Conservation (phyloP, 108 stramenopile genomes). For the Schizochytrium sp. region DNA sequence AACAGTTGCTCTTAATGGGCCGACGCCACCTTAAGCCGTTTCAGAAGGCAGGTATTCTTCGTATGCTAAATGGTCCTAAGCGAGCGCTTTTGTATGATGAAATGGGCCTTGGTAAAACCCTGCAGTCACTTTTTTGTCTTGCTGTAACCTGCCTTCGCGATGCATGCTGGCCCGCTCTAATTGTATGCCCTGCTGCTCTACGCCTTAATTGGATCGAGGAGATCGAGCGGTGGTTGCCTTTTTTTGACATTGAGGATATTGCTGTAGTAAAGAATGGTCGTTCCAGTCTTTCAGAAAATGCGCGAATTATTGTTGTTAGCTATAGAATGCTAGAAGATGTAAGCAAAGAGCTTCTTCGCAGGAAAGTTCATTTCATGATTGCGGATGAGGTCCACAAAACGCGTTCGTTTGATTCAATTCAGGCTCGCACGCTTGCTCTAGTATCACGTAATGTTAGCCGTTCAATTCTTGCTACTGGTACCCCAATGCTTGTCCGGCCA, state of each 20-base stretch:
- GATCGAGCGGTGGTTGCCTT: constrained; percentile 55
- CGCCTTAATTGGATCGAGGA: neutral
- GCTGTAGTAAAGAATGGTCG: constrained; percentile 1
- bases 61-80: neutral
- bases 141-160: constrained; percentile 28
- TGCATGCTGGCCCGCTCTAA: constrained; percentile 31
- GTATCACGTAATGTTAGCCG: neutral
- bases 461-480: neutral
- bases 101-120: constrained; percentile 50
- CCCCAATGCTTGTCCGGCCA: constrained; percentile 35
- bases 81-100: constrained; percentile 38
- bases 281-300: neutral
- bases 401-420: neutral
- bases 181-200: constrained; percentile 38
- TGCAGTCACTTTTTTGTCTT: constrained; percentile 49
- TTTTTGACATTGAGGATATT: neutral
- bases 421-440: neutral
- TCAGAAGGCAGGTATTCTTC: neutral
- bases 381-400: constrained; percentile 54
- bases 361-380: neutral
- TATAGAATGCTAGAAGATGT: constrained; percentile 31
- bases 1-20: neutral
- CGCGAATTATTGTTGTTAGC: constrained; percentile 5
- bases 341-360: neutral
- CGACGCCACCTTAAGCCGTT: neutral